These are phyloP conservation scores for Trypanosoma rangeli DNA, from an alignment of 208 protist genomes.

Conservation along the genomic window DNA sequence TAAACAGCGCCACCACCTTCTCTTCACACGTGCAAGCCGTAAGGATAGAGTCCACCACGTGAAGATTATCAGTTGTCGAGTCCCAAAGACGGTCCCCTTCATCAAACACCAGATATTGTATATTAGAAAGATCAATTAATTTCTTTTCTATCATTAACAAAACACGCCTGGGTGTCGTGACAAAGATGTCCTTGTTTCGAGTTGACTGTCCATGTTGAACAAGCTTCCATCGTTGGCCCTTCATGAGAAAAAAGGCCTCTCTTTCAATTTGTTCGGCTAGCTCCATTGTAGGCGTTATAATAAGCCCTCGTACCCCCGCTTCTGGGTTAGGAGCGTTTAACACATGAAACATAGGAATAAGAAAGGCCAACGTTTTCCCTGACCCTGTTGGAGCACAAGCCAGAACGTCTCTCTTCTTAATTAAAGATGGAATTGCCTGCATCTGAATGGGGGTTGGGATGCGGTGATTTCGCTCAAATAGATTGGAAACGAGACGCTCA, in stretches of 20 bases:
- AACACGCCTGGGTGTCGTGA: slow-evolving; percentile 88
- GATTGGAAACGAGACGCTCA: slow-evolving; percentile 77
- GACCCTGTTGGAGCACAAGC: slow-evolving; percentile 91
- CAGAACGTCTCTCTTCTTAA: slow-evolving; percentile 88
- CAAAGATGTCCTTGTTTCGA: slow-evolving; percentile 92
- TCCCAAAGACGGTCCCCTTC: slow-evolving; percentile 98
- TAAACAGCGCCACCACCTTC: slow-evolving; percentile 91
- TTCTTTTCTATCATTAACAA: slow-evolving; percentile 78
- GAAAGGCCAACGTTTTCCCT: slow-evolving; percentile 96
- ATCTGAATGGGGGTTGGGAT: slow-evolving; percentile 97
- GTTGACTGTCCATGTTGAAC: slow-evolving; percentile 89
- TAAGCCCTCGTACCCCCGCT: slow-evolving; percentile 90
- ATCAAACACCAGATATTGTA: slow-evolving; percentile 96
- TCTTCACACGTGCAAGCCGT: slow-evolving; percentile 69
- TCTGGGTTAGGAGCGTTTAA: slow-evolving; percentile 76
- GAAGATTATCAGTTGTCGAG: slow-evolving; percentile 70
- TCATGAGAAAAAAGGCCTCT: slow-evolving; percentile 88
- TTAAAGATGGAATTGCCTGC: slow-evolving; percentile 94
- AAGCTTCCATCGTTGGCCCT: slow-evolving; percentile 85
- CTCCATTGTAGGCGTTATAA: slow-evolving; percentile 96
- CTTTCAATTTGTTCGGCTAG: slow-evolving; percentile 96
- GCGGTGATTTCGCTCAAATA: slow-evolving; percentile 82
- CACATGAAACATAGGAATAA: slow-evolving; percentile 92
- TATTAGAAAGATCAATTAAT: slow-evolving; percentile 64
- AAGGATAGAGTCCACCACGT: slow-evolving; percentile 88